Base-by-base conservation (phyloP, 2,329 filamentous ascomycete genomes). In the Escovopsis sp. region DNA sequence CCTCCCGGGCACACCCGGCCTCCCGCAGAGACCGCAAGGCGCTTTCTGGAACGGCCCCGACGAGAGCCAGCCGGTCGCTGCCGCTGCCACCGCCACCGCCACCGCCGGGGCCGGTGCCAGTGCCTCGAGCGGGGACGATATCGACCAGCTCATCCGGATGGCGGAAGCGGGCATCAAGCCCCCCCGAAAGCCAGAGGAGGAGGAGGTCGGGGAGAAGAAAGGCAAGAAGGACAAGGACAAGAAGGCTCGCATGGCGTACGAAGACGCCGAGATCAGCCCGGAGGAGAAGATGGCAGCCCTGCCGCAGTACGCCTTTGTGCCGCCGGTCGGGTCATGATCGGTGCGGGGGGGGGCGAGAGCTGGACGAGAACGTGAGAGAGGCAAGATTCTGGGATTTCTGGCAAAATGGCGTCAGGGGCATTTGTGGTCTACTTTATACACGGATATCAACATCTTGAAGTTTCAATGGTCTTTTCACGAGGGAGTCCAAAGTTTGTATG, bases 231-330 rank as follows among this genome's bases (percentile, higher is more conserved):
- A 77, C 47, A 82, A 80, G 60, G 73, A 77, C 51, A 75, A 78
- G 57, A 80, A 78, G 56, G 68, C 69, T 44, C 73, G 75, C 58
- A 80, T 94, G 73, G 70, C 94, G 28, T 94, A 91, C 65, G 79
- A 79, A 48, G 85, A 93, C 57, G 77, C 82, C 41, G 80, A 82
- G 45, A 67, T 79, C 55, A 91, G 84, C 54, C 84, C 86, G 2
- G 88, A 95, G 66, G 88, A 94, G 70, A 85, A 80, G 64, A 87
- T 94, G 84, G 82, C 85, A 26, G 65, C 68, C 56, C 66, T 91
- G 65, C 70, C 82, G 47, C 80, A 77, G 61, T 94, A 93, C 66
- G 77, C 80, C 53, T 82, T 75, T 44, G 50, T 48, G 32, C 52
- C 58, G 6, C 49, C 53, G 35, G 50, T 53, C 26, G 54, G 43